Conservation (phyloP, 345 rosid genomes). For the Atalantia buxifolia region DNA sequence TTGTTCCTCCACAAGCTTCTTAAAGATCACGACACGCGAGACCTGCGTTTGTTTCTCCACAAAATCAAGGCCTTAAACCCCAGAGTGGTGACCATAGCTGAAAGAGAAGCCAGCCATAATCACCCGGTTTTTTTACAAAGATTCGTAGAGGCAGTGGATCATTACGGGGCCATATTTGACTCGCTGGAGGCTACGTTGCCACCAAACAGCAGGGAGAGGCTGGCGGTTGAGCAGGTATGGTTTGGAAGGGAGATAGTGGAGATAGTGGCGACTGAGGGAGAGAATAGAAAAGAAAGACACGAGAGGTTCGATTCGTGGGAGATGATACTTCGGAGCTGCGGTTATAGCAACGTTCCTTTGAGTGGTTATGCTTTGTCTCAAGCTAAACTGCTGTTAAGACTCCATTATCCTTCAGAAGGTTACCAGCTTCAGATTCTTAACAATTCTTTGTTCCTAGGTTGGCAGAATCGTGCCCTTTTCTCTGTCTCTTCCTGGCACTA, state of each 20-base stretch:
- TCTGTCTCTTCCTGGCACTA: slow-evolving; percentile 91
- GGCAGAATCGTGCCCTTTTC: slow-evolving; percentile 87
- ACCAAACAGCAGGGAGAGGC: slow-evolving; percentile 77
- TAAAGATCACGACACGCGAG: slow-evolving; percentile 40
- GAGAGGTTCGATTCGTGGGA: slow-evolving; percentile 76
- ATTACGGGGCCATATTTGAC: slow-evolving; percentile 70
- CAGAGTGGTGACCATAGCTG: slow-evolving; percentile 72
- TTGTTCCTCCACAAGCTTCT: slow-evolving; percentile 60
- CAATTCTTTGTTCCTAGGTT: slow-evolving; percentile 67
- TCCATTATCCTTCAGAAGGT: slow-evolving; percentile 96
- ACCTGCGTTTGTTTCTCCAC: slow-evolving; percentile 51
- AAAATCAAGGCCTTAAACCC: slow-evolving; percentile 70
- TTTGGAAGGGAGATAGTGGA: slow-evolving; percentile 81
- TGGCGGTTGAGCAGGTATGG: slow-evolving; percentile 81
- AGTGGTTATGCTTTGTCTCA: slow-evolving; percentile 85
- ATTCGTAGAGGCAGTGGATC: slow-evolving; percentile 77
- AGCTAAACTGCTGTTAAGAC: slow-evolving; percentile 86
- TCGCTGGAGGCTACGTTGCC: slow-evolving; percentile 94
- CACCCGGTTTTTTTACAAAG: slow-evolving; percentile 61
- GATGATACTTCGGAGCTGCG: slow-evolving; percentile 55
- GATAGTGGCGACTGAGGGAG: slow-evolving; percentile 65
- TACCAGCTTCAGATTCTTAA: slow-evolving; percentile 68
- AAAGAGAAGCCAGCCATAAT: slow-evolving; percentile 76
- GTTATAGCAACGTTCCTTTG: slow-evolving; percentile 62
- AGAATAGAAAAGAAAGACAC: slow-evolving; percentile 54